Base-by-base conservation (phyloP, 805 yeast species). In the Candida andamanensis region DNA sequence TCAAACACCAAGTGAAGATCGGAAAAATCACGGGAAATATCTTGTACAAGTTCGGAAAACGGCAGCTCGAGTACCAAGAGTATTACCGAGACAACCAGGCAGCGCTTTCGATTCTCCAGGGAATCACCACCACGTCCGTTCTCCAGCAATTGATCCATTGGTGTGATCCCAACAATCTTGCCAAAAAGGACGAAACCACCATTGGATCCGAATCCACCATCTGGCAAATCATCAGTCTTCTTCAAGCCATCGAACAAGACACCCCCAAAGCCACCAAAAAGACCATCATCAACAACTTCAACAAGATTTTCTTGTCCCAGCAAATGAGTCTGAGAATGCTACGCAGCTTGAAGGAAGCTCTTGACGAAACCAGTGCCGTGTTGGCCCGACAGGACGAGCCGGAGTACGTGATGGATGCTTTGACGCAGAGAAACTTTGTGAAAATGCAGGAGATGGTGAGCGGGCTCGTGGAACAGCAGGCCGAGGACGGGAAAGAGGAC, bases 81-180 rank as follows among this genome's bases (percentile, higher is more conserved):
- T 24, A 29, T 6, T 33, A 33, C 21, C 17, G 17, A 25, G 30
- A 25, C 19, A 29, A 29, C 16, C 30, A 28, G 9, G 29, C 29
- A 8, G 37, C 37, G 3, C 21, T 29, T 11, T 17, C 12, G 3
- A 16, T 33, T 5, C 21, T 29, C 15, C 28, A 25, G 16, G 14
- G 30, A 12, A 33, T 33, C 5, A 14, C 29, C 10, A 10, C 59
- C 24, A 43, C 54, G 9, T 46, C 61, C 4, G 81, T 85, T 0
- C 72, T 81, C 19, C 86, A 79, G 41, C 95, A 85, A 46, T 56
- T 90, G 28, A 63, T 82, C 15, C 76, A 78, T 47, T 85, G 96
- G 95, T 81, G 95, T 13, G 90, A 86, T 51, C 95, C 95, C 5
- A 58, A 62, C 26, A 74, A 77, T 41, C 58, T 80, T 6, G 85